Conservation (phyloP, 768 basidiomycete species). For the Tricholoma saponaceum region DNA sequence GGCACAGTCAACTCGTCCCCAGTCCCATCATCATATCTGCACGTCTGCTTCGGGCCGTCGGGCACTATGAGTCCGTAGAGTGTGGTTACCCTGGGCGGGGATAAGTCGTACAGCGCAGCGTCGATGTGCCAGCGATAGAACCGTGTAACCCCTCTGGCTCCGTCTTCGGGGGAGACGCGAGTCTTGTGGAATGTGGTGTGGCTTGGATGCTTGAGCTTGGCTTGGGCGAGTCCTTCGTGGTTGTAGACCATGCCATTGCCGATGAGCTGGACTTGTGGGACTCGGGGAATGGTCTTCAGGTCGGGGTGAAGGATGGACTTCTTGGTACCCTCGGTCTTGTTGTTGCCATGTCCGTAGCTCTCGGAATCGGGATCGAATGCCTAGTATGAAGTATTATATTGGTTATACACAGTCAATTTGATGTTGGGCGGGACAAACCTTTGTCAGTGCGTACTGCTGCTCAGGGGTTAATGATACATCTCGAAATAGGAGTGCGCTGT, state of each 20-base stretch:
- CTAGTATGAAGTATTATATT: conserved; percentile 30
- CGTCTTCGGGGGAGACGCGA: conserved; percentile 66
- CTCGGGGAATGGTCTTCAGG: conserved; percentile 85
- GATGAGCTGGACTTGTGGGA: conserved; percentile 89
- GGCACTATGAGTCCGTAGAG: conserved; percentile 79
- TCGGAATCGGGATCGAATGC: conserved; percentile 65
- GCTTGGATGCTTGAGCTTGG: conserved; percentile 79
- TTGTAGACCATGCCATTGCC: conserved; percentile 80
- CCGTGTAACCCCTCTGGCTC: conserved; percentile 72
- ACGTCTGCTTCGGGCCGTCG: conserved; percentile 54
- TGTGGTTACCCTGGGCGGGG: conserved; percentile 81
- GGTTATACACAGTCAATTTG: conserved; percentile 3
- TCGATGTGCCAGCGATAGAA: conserved; percentile 95
- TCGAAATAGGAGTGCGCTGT: conserved; percentile 73
- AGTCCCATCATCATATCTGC: conserved; percentile 82
- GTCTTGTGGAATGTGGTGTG: conserved; percentile 89
- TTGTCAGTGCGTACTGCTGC: conserved; percentile 81
- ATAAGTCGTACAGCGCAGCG: conserved; percentile 74
- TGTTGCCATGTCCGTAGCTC: conserved; percentile 85
- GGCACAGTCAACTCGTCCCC: conserved; percentile 81
- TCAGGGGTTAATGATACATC: conserved; percentile 67
- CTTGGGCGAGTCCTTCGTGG: conserved; percentile 76
- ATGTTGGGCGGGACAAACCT: conserved; percentile 41
- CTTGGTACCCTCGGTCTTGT: conserved; percentile 69
- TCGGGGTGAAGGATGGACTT: conserved; percentile 87